These are phyloP conservation scores for Botrytis fabae DNA, from an alignment of 2,329 filamentous ascomycete genomes.

Conservation along the genomic window DNA sequence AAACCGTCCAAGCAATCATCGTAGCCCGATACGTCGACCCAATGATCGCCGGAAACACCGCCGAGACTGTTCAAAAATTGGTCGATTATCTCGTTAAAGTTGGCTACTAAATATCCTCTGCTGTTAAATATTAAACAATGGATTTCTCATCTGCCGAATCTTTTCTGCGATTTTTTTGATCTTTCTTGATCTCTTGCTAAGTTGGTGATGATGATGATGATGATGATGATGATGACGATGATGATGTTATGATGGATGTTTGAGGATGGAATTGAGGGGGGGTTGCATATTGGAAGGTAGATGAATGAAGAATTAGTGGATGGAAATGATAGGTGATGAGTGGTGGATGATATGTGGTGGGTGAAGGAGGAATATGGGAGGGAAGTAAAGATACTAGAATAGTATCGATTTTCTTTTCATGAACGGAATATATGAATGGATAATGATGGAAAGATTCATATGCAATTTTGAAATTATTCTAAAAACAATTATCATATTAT, in stretches of 20 bases:
- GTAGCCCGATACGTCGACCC: slow-evolving; percentile 81
- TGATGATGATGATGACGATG: background rate
- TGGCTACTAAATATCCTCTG: slow-evolving; percentile 57
- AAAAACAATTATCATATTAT: background rate
- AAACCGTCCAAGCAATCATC: slow-evolving; percentile 86
- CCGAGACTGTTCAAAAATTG: slow-evolving; percentile 76
- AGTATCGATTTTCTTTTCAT: slow-evolving; percentile 13
- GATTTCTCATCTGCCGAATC: slow-evolving; percentile 4
- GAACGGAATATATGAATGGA: background rate
- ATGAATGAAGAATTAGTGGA: background rate
- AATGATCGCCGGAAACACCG: slow-evolving; percentile 72
- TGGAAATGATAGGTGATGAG: background rate
- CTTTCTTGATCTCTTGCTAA: background rate
- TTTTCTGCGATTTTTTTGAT: background rate
- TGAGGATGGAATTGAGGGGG: background rate
- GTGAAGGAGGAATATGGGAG: background rate
- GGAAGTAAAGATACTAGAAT: slow-evolving; percentile 15
- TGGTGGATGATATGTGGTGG: background rate
- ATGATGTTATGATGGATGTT: slow-evolving; percentile 4
- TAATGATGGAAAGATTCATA: background rate
- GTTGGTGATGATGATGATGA: slow-evolving; percentile 4
- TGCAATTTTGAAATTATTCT: background rate
- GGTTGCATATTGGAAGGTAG: background rate
- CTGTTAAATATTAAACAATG: slow-evolving; percentile 30
- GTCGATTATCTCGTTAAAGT: slow-evolving; percentile 79